phyloP scores from a whole-genome alignment of 1,139 yeast species.

The Yamadazyma diddensiae region DNA sequence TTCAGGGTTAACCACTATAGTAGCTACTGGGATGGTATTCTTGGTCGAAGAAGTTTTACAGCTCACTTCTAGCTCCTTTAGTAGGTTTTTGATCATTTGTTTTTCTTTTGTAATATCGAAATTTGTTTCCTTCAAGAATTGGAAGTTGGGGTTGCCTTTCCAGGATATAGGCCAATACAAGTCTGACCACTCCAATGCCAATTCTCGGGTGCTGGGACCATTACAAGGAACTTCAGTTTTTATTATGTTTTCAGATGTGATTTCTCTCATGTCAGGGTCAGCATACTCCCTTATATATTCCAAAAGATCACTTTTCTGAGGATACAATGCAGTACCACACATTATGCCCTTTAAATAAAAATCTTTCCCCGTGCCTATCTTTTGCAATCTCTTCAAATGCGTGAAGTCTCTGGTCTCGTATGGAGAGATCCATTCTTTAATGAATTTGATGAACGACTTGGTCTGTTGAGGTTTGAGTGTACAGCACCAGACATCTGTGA shows the following conservation, averaged over 20 bases:
- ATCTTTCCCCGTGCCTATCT: slow-evolving; percentile 11
- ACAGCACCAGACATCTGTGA: slow-evolving; percentile 59
- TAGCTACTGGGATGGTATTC: slow-evolving; percentile 11
- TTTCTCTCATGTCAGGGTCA: slow-evolving; percentile 12
- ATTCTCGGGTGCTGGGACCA: slow-evolving; percentile 56
- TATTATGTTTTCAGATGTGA: slow-evolving; percentile 12
- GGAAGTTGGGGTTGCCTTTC: slow-evolving; percentile 89
- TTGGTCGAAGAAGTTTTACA: not conserved
- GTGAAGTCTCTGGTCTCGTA: slow-evolving; percentile 23
- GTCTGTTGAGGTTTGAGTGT: slow-evolving; percentile 29
- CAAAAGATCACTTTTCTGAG: slow-evolving; percentile 13
- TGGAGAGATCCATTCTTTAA: slow-evolving; percentile 26
- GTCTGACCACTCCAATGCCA: slow-evolving; percentile 60
- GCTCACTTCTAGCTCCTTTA: slow-evolving; percentile 8
- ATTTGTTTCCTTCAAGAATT: slow-evolving; percentile 53
- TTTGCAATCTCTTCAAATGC: slow-evolving; percentile 36
- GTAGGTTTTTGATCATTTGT: slow-evolving; percentile 27
- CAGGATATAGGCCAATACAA: slow-evolving; percentile 85
- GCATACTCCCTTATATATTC: slow-evolving; percentile 6
- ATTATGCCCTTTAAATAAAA: slow-evolving; percentile 23
- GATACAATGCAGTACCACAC: slow-evolving; percentile 23
- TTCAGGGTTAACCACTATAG: slow-evolving; percentile 8
- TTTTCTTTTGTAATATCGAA: slow-evolving; percentile 47
- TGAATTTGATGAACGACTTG: slow-evolving; percentile 24
- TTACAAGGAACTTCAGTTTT: slow-evolving; percentile 30